Evolutionary conservation across 495 filamentous ascomycete species (phyloP).

Genomic region (Hypomontagnella submonticulosa): DNA sequence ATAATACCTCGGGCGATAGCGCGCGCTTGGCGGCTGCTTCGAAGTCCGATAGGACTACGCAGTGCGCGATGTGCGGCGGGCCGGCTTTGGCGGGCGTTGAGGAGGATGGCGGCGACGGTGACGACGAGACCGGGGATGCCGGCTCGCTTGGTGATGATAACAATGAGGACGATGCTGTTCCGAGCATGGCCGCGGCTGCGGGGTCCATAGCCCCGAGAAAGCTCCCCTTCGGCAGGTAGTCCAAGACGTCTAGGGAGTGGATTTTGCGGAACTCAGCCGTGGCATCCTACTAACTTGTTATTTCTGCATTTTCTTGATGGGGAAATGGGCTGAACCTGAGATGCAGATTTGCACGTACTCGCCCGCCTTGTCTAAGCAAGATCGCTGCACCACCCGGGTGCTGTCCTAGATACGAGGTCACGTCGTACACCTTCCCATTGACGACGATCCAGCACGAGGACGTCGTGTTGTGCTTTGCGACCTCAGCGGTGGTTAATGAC

Average conservation of each 20-base stretch:
- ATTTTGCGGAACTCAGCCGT: constrained; percentile 77
- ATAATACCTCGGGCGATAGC: constrained; percentile 84
- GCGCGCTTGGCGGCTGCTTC: constrained; percentile 78
- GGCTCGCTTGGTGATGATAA: constrained; percentile 5
- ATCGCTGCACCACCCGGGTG: constrained; percentile 77
- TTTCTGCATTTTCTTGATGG: neutral
- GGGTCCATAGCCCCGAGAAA: constrained; percentile 76
- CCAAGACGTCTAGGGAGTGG: constrained; percentile 67
- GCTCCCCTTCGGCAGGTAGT: constrained; percentile 71
- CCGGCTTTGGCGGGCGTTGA: neutral
- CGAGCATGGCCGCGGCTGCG: constrained; percentile 57
- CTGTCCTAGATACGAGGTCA: constrained; percentile 74
- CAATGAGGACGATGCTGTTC: neutral
- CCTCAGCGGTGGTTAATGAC: constrained; percentile 48
- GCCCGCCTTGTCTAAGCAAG: constrained; percentile 72
- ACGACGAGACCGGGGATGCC: neutral
- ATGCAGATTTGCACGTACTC: constrained; percentile 25
- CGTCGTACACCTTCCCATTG: constrained; percentile 77
- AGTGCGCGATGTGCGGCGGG: constrained; percentile 55
- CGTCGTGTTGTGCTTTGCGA: constrained; percentile 71
- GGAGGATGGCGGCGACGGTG: neutral
- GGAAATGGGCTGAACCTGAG: neutral
- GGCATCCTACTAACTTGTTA: constrained; percentile 64
- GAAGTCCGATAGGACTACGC: constrained; percentile 66
- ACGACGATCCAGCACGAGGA: constrained; percentile 77